These are phyloP conservation scores for Eucalyptus sp. DNA, from an alignment of 345 rosid genomes.

Conservation along the genomic window DNA sequence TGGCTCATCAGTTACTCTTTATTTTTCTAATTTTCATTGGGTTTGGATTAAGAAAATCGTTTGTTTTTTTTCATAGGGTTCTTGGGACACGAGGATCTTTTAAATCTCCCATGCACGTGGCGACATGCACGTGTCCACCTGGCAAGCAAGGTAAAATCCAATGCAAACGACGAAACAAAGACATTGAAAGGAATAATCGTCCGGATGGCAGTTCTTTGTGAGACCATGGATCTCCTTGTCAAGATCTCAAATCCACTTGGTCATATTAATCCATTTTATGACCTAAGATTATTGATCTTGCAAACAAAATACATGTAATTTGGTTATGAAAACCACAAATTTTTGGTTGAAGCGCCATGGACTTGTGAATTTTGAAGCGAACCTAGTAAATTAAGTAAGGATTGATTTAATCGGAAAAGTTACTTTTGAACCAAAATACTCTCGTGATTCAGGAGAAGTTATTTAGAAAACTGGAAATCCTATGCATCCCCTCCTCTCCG, in stretches of 20 bases:
- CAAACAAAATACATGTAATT: background rate
- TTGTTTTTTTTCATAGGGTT: background rate
- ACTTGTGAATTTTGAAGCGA: background rate
- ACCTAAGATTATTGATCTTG: background rate
- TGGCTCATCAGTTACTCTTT: background rate
- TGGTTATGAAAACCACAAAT: background rate
- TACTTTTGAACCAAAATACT: background rate
- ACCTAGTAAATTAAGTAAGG: background rate
- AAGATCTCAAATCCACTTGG: constrained; percentile 11
- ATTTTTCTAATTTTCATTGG: background rate
- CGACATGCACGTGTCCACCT: constrained; percentile 45
- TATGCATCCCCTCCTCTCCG: background rate
- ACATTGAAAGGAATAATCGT: constrained; percentile 53
- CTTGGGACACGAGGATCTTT: background rate
- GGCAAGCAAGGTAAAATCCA: constrained; percentile 33
- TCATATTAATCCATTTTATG: background rate
- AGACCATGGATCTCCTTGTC: background rate
- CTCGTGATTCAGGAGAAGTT: background rate
- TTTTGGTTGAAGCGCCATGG: background rate
- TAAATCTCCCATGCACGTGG: background rate
- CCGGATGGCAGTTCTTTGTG: constrained; percentile 12
- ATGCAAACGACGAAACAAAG: constrained; percentile 48
- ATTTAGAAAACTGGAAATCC: background rate
- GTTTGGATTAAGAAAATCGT: background rate
- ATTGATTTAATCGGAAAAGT: background rate